Evolutionary conservation across 306 rosid genomes (phyloP).

Genomic region (Cucurbita argyrosperma): DNA sequence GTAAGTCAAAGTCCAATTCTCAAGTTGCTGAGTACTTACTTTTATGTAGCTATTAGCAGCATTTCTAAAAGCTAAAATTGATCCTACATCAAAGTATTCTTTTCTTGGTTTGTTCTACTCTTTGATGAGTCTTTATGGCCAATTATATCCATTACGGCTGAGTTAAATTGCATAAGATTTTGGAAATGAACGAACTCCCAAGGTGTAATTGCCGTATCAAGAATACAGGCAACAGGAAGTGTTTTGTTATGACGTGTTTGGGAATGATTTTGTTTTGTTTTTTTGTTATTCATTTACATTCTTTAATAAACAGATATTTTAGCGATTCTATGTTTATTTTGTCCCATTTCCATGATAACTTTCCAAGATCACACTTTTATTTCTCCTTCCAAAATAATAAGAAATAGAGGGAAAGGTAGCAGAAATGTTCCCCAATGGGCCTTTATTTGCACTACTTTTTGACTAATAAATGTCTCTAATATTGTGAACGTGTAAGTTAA

Average conservation of each 20-base stretch:
- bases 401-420: not conserved
- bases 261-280: not conserved
- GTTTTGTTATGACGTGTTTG: not conserved
- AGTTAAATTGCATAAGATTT: not conserved
- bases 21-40: not conserved
- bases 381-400: not conserved
- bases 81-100: not conserved
- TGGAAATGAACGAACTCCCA: not conserved
- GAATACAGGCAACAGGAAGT: not conserved
- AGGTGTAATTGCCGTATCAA: not conserved
- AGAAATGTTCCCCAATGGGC: not conserved
- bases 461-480: not conserved
- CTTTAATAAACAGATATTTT: not conserved
- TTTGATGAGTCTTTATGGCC: not conserved
- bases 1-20: conserved; percentile 10
- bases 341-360: not conserved
- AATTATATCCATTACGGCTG: not conserved
- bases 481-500: not conserved
- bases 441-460: not conserved
- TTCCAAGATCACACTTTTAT: not conserved
- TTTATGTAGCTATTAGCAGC: not conserved
- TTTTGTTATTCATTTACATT: not conserved
- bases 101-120: not conserved
- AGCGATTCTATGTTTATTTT: not conserved
- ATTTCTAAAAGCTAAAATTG: not conserved